Evolutionary conservation across 2,329 filamentous ascomycete species (phyloP).

Genomic region (Aquanectria penicillioides): DNA sequence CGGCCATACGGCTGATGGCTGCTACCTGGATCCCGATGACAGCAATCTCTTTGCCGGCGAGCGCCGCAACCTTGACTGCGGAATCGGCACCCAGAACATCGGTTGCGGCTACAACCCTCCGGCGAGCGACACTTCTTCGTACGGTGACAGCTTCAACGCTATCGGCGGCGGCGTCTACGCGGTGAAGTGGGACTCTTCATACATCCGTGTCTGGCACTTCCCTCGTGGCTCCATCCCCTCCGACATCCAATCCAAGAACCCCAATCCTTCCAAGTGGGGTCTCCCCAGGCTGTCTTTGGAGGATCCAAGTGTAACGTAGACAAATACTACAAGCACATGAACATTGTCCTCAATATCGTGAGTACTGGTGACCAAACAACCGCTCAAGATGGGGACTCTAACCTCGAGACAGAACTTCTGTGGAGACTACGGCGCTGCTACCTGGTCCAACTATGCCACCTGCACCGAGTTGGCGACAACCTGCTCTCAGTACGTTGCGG

Average conservation of each 20-base stretch:
- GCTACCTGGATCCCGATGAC: slow-evolving; percentile 37
- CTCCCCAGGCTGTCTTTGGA: slow-evolving; percentile 76
- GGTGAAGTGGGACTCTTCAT: slow-evolving; percentile 73
- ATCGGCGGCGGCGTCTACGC: slow-evolving; percentile 75
- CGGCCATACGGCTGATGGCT: slow-evolving; percentile 63
- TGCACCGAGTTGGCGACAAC: slow-evolving; percentile 54
- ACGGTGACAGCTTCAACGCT: slow-evolving; percentile 74
- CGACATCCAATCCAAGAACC: slow-evolving; percentile 69
- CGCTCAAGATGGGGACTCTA: background rate
- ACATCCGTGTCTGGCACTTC: slow-evolving; percentile 83
- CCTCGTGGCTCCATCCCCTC: slow-evolving; percentile 70
- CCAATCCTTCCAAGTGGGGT: slow-evolving; percentile 75
- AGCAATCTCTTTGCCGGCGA: slow-evolving; percentile 39
- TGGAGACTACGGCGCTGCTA: slow-evolving; percentile 73
- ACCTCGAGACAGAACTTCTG: slow-evolving; percentile 69
- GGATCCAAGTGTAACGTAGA: slow-evolving; percentile 71
- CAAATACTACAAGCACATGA: slow-evolving; percentile 72
- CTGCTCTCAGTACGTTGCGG: slow-evolving; percentile 58
- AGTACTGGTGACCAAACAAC: slow-evolving; percentile 13
- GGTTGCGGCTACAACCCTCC: slow-evolving; percentile 58
- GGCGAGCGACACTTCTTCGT: slow-evolving; percentile 55
- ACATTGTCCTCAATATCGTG: slow-evolving; percentile 76
- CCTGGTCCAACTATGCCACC: slow-evolving; percentile 53
- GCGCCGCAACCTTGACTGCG: slow-evolving; percentile 48
- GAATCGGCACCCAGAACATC: slow-evolving; percentile 49